phyloP scores from a whole-genome alignment of 2,329 filamentous ascomycete species.

The Chaetoscypha palmicola region DNA sequence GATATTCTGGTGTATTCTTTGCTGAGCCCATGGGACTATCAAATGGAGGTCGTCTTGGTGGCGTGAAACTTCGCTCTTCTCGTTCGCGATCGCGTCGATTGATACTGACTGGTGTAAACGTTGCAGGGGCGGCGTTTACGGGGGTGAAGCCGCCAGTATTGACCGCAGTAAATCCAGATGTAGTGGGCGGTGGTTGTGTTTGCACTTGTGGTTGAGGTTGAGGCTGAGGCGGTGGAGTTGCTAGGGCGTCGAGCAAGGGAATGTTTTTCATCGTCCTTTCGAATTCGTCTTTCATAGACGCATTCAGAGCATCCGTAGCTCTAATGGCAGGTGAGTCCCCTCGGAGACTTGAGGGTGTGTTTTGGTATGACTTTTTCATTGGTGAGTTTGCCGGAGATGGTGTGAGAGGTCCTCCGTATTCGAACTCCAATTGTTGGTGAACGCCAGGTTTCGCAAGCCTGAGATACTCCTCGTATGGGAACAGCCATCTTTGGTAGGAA shows the following conservation, averaged over 20 bases:
- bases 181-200: conserved; percentile 12
- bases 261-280: conserved; percentile 31
- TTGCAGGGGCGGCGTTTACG: conserved; percentile 49
- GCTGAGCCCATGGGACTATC: conserved; percentile 57
- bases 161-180: conserved; percentile 35
- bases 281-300: conserved; percentile 40
- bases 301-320: conserved; percentile 49
- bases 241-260: conserved; percentile 28
- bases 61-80: conserved; percentile 48
- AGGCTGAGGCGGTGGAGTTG: conserved; percentile 24
- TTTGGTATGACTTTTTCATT: conserved; percentile 56
- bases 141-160: conserved; percentile 53
- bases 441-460: conserved; percentile 86
- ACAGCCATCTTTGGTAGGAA: conserved; percentile 94
- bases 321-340: conserved; percentile 61
- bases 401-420: conserved; percentile 87
- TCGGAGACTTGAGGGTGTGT: conserved; percentile 51
- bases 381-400: conserved; percentile 70
- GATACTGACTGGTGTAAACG: conserved; percentile 48
- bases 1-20: conserved; percentile 59
- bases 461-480: conserved; percentile 93
- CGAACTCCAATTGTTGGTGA: conserved; percentile 89
- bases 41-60: conserved; percentile 43
- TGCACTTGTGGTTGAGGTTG: conserved; percentile 11
- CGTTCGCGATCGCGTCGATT: conserved; percentile 42